Evolutionary conservation across 495 filamentous ascomycete genomes (phyloP).

Genomic region (Annulohypoxylon nitens): DNA sequence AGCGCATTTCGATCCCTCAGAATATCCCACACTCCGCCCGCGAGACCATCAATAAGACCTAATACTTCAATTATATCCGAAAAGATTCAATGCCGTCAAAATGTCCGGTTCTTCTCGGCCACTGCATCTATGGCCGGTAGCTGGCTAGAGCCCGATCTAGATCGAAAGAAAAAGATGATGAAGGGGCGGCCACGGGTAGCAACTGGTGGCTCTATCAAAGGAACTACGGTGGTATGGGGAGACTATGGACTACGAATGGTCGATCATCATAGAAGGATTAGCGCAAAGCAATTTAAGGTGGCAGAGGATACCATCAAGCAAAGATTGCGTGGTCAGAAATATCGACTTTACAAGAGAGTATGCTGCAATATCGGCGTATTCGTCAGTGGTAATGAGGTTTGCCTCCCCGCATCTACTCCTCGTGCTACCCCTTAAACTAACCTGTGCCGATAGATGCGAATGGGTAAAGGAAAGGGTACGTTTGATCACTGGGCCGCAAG

Average conservation of each 20-base stretch:
- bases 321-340: conserved; percentile 90
- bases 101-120: conserved; percentile 78
- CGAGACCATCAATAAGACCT: conserved; percentile 52
- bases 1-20: conserved; percentile 59
- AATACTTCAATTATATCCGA: conserved; percentile 37
- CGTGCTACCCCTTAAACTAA: conserved; percentile 18
- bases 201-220: conserved; percentile 89
- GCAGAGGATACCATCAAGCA: conserved; percentile 93
- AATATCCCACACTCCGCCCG: conserved; percentile 52
- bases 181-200: conserved; percentile 90
- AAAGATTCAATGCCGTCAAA: conserved; percentile 38
- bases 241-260: conserved; percentile 95
- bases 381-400: conserved; percentile 90
- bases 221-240: conserved; percentile 96
- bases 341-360: conserved; percentile 89
- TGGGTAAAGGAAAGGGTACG: conserved; percentile 98
- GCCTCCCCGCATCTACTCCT: conserved; percentile 30
- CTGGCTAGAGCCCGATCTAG: conserved; percentile 84
- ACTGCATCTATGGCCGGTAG: conserved; percentile 70
- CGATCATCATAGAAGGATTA: conserved; percentile 92
- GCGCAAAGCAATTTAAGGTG: conserved; percentile 84
- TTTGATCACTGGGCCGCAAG: conserved; percentile 97
- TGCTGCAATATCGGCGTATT: conserved; percentile 94
- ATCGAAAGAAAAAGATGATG: conserved; percentile 83
- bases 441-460: conserved; percentile 70